These are phyloP conservation scores for Tolypocladium inflatum DNA, from an alignment of 2,329 filamentous ascomycete species.

Conservation along the genomic window DNA sequence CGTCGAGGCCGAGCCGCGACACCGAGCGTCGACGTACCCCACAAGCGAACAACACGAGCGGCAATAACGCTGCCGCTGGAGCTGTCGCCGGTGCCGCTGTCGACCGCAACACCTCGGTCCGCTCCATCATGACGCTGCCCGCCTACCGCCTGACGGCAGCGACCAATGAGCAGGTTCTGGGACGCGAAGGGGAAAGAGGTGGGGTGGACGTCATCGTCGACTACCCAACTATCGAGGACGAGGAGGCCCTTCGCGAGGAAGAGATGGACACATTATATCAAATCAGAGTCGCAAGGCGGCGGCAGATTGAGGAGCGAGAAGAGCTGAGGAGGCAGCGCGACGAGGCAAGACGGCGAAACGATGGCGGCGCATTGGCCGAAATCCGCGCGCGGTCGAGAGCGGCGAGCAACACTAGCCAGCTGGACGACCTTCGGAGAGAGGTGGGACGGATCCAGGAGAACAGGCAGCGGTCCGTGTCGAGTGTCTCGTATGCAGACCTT, in stretches of 20 bases:
- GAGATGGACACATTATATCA: conserved; percentile 93
- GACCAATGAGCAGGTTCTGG: conserved; percentile 73
- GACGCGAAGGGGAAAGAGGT: conserved; percentile 79
- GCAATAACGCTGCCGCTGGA: conserved; percentile 13
- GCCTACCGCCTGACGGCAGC: conserved; percentile 67
- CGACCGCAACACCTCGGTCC: conserved; percentile 75
- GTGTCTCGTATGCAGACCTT: conserved; percentile 67
- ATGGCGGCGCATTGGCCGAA: conserved; percentile 57
- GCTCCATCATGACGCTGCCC: conserved; percentile 90
- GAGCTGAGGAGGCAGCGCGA: conserved; percentile 59
- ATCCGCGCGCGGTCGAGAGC: conserved; percentile 49
- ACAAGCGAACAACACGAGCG: not conserved
- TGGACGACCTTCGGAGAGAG: conserved; percentile 49
- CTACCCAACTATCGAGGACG: conserved; percentile 68
- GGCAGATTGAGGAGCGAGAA: conserved; percentile 68
- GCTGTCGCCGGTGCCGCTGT: conserved; percentile 34
- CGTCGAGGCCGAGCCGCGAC: not conserved
- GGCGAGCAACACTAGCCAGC: conserved; percentile 37
- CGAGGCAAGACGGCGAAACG: conserved; percentile 64
- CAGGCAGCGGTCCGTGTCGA: conserved; percentile 60
- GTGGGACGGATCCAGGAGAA: conserved; percentile 47
- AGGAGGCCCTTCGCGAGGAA: conserved; percentile 69
- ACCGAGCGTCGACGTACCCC: not conserved
- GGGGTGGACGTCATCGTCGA: conserved; percentile 90
- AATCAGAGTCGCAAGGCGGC: conserved; percentile 68